A percentile compares a stretch with the other conserved stretches of the same genome.
Evolutionary conservation across 148 eudicot species (phyloP).

Genomic region (Nepenthes mirabilis): DNA sequence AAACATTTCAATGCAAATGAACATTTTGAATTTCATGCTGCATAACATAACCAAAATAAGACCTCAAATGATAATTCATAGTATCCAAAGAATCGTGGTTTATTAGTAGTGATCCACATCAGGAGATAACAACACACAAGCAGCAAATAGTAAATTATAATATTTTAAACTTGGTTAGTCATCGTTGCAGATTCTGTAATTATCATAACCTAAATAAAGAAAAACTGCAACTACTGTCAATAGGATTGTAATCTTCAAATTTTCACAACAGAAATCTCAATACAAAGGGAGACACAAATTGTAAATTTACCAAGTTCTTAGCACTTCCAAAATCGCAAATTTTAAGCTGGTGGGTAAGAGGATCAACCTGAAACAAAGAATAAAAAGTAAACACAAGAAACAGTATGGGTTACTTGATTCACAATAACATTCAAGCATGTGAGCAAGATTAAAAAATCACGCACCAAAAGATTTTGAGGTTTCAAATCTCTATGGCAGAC

Average conservation of each 20-base stretch:
- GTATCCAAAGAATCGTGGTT: too few species aligned
- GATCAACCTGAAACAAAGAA: constrained; percentile 49
- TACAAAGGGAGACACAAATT: neutral
- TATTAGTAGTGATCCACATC: too few species aligned
- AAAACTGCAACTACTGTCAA: neutral
- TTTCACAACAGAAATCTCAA: neutral
- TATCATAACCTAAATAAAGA: neutral
- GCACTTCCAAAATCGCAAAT: constrained; percentile 95
- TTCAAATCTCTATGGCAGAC: constrained; percentile 41
- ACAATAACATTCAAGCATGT: neutral
- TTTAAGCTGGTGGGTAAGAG: constrained; percentile 78
- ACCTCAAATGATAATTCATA: too few species aligned
- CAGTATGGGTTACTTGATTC: too few species aligned
- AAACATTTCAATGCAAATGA: too few species aligned
- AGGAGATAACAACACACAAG: too few species aligned
- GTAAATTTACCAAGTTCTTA: neutral
- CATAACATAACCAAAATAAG: too few species aligned
- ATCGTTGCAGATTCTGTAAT: too few species aligned
- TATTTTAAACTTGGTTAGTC: too few species aligned
- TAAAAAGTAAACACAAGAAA: neutral
- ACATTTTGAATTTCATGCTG: too few species aligned
- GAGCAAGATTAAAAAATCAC: neutral
- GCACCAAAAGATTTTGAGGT: constrained; percentile 15
- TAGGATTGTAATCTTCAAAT: neutral
- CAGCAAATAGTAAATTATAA: too few species aligned